phyloP scores from a whole-genome alignment of 306 rosid species.

The Cicer cuneatum region DNA sequence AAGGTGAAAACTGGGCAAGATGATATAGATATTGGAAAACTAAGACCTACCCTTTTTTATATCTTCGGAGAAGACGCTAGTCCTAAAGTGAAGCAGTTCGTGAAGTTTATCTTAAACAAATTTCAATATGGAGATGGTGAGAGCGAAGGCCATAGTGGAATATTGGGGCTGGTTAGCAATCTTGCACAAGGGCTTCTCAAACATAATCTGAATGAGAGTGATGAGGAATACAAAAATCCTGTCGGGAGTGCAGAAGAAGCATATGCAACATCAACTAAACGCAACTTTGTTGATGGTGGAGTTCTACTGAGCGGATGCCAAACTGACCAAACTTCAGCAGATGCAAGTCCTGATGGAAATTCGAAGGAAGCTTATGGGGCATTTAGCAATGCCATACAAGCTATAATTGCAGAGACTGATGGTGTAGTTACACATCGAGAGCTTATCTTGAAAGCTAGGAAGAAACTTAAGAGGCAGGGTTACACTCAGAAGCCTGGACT shows the following conservation, averaged over 20 bases:
- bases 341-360: conserved; percentile 69
- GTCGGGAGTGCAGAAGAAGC: conserved; percentile 57
- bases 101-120: conserved; percentile 60
- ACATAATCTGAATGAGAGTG: conserved; percentile 54
- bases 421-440: conserved; percentile 62
- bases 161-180: conserved; percentile 63
- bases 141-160: conserved; percentile 48
- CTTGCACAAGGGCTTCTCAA: conserved; percentile 67
- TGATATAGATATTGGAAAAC: conserved; percentile 71
- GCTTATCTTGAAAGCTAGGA: conserved; percentile 64
- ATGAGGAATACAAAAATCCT: conserved; percentile 56
- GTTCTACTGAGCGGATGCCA: conserved; percentile 85
- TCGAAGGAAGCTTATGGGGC: conserved; percentile 68
- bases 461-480: conserved; percentile 66
- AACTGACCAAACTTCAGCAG: conserved; percentile 78
- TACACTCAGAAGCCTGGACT: conserved; percentile 79
- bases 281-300: conserved; percentile 51
- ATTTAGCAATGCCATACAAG: conserved; percentile 75
- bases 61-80: conserved; percentile 75
- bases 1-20: conserved; percentile 74
- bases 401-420: conserved; percentile 52
- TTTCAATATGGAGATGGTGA: conserved; percentile 48
- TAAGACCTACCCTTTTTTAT: conserved; percentile 69
- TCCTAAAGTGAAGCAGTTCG: conserved; percentile 83
- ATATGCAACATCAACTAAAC: conserved; percentile 61